phyloP scores from a whole-genome alignment of 1,284 basidiomycete species.

The Phellinidium pouzarii region DNA sequence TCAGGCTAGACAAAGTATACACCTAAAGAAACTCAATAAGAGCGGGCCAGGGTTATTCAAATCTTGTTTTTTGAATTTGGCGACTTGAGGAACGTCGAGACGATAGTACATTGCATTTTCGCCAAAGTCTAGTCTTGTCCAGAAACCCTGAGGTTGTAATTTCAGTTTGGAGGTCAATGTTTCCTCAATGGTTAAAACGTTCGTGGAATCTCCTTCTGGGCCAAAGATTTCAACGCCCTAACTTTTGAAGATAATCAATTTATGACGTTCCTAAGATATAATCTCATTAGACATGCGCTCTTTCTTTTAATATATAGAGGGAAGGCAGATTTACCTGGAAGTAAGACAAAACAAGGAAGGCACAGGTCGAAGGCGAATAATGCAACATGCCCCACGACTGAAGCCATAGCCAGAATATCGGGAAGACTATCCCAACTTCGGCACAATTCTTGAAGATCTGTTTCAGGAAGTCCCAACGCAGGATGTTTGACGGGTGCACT shows the following conservation, averaged over 20 bases:
- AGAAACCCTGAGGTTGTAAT: not conserved
- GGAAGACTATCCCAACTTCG: not conserved
- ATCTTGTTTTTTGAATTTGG: not conserved
- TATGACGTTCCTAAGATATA: not conserved
- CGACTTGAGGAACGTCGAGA: not conserved
- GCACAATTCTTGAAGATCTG: not conserved
- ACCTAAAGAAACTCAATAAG: not conserved
- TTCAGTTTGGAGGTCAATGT: not conserved
- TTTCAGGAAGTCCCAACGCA: constrained; percentile 3
- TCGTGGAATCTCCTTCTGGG: not conserved
- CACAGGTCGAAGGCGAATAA: constrained; percentile 6
- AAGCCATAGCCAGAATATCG: constrained; percentile 13
- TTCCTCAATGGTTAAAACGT: not conserved
- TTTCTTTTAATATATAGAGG: not conserved
- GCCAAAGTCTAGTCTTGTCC: constrained; percentile 1
- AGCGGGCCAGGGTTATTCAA: not conserved
- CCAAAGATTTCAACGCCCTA: not conserved
- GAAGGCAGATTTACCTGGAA: constrained; percentile 8
- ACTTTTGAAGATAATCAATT: not conserved
- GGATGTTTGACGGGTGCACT: constrained; percentile 9
- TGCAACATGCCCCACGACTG: constrained; percentile 12
- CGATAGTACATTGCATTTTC: not conserved
- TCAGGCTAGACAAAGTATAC: too few relatives aligned
- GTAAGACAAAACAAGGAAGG: constrained; percentile 9
- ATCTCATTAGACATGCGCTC: not conserved